Base-by-base conservation (phyloP, 2,329 filamentous ascomycete genomes). In the Ilyonectria mors-panacis region DNA sequence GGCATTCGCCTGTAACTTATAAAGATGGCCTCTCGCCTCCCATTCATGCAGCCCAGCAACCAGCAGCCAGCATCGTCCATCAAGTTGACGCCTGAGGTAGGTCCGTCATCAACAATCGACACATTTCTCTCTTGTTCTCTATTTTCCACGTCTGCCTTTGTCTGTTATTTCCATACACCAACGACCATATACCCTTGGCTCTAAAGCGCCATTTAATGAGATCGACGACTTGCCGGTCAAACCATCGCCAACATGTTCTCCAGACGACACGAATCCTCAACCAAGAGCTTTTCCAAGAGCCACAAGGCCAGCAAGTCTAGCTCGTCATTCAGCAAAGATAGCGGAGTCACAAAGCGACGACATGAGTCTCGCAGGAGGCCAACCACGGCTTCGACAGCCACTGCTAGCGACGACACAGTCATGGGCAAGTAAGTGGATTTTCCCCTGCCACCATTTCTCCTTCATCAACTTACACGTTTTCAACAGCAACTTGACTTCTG, bases 401-500 rank as follows among this genome's bases (percentile, higher is more conserved):
- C 76, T 12, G 69, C 77, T 4, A 79, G 77, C 59, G 81, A 83
- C 15, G 82, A 82, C 55, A 80, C 80, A 1, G 76, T 80, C 58
- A 82, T 82, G 71, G 76, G 79, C 70, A 85, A 82, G 86, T 88
- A 80, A 76, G 82, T 77, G 30, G 2, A 33, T 10, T 21, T 13
- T 67, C 33, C 47, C 48, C 12, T 23, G 26, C 2, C n/a, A 23
- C 54, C 15, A 44, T 4, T 42, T 42, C 9, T 48, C 28, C 15
- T 6, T 28, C 26, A 10, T 35, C n/a, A 42, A 17, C 65, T 69
- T 50, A 60, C 66, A 67, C 54, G 42, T 30, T 30, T 17, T 15
- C 66, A 50, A 63, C 69, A 91, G 89, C 67, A 87, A 82, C 63
- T 78, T 90, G 65, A 87, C 87, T 28, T 92, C 91, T 3, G 85